Base-by-base conservation (phyloP, 208 protist genomes). In the Leishmania turanica region DNA sequence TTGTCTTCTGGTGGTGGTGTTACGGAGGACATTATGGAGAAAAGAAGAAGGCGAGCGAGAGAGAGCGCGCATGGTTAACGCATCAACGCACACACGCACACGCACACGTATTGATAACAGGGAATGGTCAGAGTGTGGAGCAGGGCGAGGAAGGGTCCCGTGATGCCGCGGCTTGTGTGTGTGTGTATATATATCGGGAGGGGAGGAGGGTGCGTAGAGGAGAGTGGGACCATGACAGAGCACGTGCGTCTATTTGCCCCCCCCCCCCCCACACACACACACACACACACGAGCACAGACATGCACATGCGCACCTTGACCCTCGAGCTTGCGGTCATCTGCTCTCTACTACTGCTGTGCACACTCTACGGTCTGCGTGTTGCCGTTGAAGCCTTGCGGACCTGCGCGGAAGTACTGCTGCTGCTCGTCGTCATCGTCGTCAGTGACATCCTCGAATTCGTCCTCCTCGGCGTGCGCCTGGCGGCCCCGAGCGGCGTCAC, bases 321-420 rank as follows among this genome's bases (percentile, higher is more conserved):
- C 24, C n/a, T 13, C 34, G 53, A 17, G 7, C 27, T 40, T 11
- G 24, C 49, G 49, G 31, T 17, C 51, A 62, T 54, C 47, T 73
- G 24, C 45, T 37, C 42, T 73, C 19, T 51, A 24, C 88, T 90
- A 96, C 85, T 94, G 90, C 73, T 94, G 90, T 34, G 83, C 78
- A 68, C 92, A 96, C 85, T 94, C 87, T 62, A 89, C 86, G 21
- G 88, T 91, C 78, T 96, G 92, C 42, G 70, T 78, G 19, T 80
- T 86, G 34, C 85, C 70, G 27, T 47, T 47, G 56, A 56, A 64
- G 49, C 81, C 73, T 62, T 47, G 62, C 40, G 27, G 42, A 7
- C 79, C 77, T 8, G 85, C 78, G n/a, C 77, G 56, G 54, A 73
- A 77, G 77, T 78, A 82, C 58, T 71, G 54, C 31, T 83, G 45